Conservation (phyloP, 2,329 filamentous ascomycete genomes). For the Neofusicoccum sp. region DNA sequence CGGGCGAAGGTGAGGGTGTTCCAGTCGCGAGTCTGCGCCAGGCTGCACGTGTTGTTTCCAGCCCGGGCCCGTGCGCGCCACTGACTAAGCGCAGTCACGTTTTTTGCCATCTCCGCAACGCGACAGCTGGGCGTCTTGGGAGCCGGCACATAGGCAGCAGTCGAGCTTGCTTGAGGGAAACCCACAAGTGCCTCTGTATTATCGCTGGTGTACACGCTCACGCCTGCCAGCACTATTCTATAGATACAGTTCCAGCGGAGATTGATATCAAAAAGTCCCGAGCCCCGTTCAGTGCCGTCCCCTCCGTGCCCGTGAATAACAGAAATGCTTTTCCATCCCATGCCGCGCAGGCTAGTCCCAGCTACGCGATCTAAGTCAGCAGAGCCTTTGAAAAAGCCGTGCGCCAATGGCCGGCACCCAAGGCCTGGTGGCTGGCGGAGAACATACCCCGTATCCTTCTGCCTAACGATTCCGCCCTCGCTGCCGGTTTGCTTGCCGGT, state of each 20-base stretch:
- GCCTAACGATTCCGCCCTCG: constrained; percentile 66
- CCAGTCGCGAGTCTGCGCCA: constrained; percentile 1
- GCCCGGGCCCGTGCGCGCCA: background rate
- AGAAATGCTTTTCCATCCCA: background rate
- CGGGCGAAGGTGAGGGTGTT: background rate
- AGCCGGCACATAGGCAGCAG: background rate
- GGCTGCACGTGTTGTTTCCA: constrained; percentile 2
- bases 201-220: constrained; percentile 6
- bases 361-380: background rate
- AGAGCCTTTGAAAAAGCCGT: background rate
- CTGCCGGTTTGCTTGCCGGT: constrained; percentile 69
- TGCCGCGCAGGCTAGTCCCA: constrained; percentile 6
- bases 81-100: background rate
- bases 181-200: background rate
- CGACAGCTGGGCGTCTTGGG: background rate
- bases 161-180: background rate
- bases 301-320: background rate
- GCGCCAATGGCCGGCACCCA: background rate
- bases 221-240: constrained; percentile 6
- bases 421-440: background rate
- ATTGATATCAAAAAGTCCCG: constrained; percentile 9
- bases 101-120: background rate
- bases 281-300: constrained; percentile 3
- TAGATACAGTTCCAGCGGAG: constrained; percentile 13
- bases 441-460: constrained; percentile 75